These are phyloP conservation scores for Podospora comata DNA, from an alignment of 495 filamentous ascomycete species.

Conservation along the genomic window DNA sequence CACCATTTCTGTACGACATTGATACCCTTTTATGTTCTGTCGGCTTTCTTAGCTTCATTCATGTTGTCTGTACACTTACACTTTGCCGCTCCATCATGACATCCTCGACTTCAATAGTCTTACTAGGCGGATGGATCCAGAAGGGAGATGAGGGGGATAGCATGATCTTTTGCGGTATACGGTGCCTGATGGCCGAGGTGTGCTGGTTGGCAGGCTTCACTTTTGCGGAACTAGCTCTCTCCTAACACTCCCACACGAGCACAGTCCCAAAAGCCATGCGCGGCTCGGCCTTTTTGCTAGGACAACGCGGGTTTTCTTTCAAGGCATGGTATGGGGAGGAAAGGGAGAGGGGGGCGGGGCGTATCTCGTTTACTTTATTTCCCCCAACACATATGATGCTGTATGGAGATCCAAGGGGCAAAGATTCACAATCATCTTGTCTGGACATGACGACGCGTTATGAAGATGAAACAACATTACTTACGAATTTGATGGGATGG, in stretches of 20 bases:
- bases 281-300: not conserved
- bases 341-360: too few species aligned
- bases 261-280: not conserved
- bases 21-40: constrained; percentile 10
- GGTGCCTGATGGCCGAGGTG: not conserved
- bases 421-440: not conserved
- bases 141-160: too few species aligned
- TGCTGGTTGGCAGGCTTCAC: not conserved
- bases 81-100: not conserved
- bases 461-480: not conserved
- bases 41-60: not conserved
- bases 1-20: not conserved
- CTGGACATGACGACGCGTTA: not conserved
- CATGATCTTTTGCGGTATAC: not conserved
- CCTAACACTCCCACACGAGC: not conserved
- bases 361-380: not conserved
- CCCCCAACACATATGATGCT: not conserved
- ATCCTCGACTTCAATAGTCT: not conserved
- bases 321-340: not conserved
- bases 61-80: not conserved
- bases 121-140: too few species aligned
- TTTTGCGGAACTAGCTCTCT: not conserved
- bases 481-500: not conserved
- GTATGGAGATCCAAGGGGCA: not conserved
- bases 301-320: not conserved